A percentile compares a stretch with the other conserved stretches of the same genome.
phyloP scores from a whole-genome alignment of 768 basidiomycete species.

The Agrocybe chaxingu region DNA sequence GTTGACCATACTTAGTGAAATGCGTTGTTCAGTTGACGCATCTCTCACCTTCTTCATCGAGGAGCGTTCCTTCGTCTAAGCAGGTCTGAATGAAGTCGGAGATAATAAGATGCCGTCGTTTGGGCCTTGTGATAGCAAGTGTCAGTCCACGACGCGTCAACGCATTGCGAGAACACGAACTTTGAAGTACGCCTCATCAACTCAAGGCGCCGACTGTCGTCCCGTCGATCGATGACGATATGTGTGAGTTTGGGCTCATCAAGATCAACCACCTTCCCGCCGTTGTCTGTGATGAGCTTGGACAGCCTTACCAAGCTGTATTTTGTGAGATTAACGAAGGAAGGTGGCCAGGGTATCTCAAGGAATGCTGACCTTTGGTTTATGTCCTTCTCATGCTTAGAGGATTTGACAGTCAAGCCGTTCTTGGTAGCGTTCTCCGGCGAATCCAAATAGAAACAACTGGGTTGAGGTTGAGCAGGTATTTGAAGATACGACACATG shows the following conservation, averaged over 20 bases:
- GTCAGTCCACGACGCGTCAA: background rate
- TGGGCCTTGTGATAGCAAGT: slow-evolving; percentile 53
- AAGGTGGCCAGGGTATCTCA: background rate
- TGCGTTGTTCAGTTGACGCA: background rate
- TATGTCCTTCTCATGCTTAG: slow-evolving; percentile 52
- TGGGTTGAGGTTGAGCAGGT: slow-evolving; percentile 25
- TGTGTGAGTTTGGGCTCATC: slow-evolving; percentile 83
- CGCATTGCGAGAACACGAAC: slow-evolving; percentile 36
- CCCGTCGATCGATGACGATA: slow-evolving; percentile 79
- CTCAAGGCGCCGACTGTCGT: slow-evolving; percentile 67
- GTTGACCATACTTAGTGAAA: too few species aligned
- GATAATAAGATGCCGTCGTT: slow-evolving; percentile 74
- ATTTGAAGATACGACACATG: background rate
- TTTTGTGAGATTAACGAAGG: slow-evolving; percentile 4
- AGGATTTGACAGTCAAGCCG: slow-evolving; percentile 50
- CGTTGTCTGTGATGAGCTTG: slow-evolving; percentile 58
- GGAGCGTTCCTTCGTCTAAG: slow-evolving; percentile 76
- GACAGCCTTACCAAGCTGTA: slow-evolving; percentile 54
- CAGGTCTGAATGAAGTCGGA: slow-evolving; percentile 76
- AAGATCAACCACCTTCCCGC: slow-evolving; percentile 69
- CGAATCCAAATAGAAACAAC: slow-evolving; percentile 88
- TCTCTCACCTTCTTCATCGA: slow-evolving; percentile 79
- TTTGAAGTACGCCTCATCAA: slow-evolving; percentile 69
- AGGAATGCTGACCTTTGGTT: slow-evolving; percentile 39
- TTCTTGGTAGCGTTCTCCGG: slow-evolving; percentile 67